Evolutionary conservation across 768 basidiomycete species (phyloP).

Genomic region (Leccinum incarnatum): DNA sequence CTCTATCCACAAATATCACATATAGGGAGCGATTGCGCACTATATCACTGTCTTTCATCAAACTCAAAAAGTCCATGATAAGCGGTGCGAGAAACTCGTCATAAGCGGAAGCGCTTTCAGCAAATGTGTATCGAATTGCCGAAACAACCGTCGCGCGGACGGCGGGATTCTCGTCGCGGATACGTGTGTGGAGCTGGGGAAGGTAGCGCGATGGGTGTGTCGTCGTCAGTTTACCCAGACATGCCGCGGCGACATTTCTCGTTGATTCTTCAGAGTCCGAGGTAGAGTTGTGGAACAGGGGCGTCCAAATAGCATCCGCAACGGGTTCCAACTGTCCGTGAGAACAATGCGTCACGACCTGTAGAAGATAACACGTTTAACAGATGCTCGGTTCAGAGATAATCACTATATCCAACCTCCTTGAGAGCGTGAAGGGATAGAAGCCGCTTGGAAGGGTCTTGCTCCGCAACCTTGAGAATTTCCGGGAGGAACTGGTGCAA

Average conservation of each 20-base stretch:
- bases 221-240: constrained; percentile 91
- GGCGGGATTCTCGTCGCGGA: constrained; percentile 63
- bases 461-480: constrained; percentile 76
- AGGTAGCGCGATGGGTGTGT: constrained; percentile 89
- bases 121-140: constrained; percentile 88
- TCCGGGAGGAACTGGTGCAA: constrained; percentile 81
- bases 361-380: neutral
- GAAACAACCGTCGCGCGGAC: constrained; percentile 88
- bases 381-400: neutral
- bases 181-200: constrained; percentile 85
- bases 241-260: constrained; percentile 93
- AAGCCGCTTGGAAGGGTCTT: constrained; percentile 74
- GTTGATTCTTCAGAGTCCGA: constrained; percentile 83
- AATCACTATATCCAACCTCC: constrained; percentile 52
- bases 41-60: constrained; percentile 86
- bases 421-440: constrained; percentile 90
- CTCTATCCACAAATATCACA: neutral
- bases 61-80: constrained; percentile 85
- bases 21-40: constrained; percentile 42
- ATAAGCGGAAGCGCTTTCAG: constrained; percentile 78
- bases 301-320: constrained; percentile 88
- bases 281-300: constrained; percentile 88
- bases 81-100: constrained; percentile 89
- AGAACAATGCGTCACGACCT: constrained; percentile 93
- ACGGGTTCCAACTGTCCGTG: constrained; percentile 80